A percentile compares a stretch with the other conserved stretches of the same genome.
These are phyloP conservation scores for Vitis cinerea DNA, from an alignment of 164 flowering plant genomes.

Conservation along the genomic window DNA sequence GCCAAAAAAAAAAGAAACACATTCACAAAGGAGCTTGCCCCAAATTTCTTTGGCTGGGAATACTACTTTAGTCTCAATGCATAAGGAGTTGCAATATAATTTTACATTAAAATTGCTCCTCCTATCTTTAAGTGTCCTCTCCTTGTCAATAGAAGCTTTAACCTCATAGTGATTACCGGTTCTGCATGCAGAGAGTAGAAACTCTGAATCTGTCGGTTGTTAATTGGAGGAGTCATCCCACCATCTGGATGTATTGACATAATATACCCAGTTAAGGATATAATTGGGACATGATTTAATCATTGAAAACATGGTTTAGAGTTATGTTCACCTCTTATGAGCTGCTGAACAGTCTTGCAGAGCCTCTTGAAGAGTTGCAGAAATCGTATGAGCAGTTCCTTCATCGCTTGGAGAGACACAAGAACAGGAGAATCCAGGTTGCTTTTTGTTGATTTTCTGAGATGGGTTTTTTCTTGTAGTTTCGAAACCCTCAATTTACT, in stretches of 20 bases:
- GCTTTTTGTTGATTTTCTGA: conserved; percentile 9
- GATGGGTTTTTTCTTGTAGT: conserved; percentile 3
- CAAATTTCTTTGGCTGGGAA: too few species aligned
- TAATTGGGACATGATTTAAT: neutral
- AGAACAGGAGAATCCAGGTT: conserved; percentile 60
- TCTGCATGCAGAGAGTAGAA: too few species aligned
- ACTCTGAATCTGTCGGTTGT: too few species aligned
- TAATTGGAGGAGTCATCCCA: neutral
- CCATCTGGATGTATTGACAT: neutral
- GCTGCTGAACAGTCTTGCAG: conserved; percentile 68
- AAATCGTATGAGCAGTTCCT: conserved; percentile 84
- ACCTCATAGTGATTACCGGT: too few species aligned
- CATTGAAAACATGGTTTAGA: neutral
- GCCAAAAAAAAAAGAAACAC: too few species aligned
- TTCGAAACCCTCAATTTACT: conserved; percentile 13
- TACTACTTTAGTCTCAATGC: too few species aligned
- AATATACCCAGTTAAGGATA: neutral
- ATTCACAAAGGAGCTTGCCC: too few species aligned
- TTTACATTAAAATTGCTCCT: too few species aligned
- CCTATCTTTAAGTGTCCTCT: too few species aligned
- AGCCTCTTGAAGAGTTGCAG: conserved; percentile 76
- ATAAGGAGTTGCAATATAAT: too few species aligned
- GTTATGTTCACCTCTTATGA: neutral
- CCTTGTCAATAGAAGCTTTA: too few species aligned
- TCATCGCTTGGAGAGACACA: conserved; percentile 61